Conservation (phyloP, 1,284 basidiomycete genomes). For the Papiliotrema terrestris region DNA sequence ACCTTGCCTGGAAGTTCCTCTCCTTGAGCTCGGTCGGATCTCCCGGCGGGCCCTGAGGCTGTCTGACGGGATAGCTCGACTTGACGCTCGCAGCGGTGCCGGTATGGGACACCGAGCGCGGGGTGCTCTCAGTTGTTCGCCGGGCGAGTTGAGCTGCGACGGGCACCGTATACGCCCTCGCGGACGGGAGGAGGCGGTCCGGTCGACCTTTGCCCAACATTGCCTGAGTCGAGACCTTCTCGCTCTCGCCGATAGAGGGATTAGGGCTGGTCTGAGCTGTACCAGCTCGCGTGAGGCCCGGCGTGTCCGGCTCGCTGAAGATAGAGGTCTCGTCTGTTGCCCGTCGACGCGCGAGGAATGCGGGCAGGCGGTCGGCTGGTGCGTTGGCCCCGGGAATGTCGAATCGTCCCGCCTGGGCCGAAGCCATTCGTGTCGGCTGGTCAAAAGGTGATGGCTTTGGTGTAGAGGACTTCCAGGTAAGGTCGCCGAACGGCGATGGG, state of each 20-base stretch:
- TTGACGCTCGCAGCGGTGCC: not conserved
- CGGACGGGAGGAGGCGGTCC: not conserved
- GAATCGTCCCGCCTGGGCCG: too few relatives aligned
- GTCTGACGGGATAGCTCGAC: slow-evolving; percentile 53
- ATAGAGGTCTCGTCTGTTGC: slow-evolving; percentile 14
- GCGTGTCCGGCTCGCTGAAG: slow-evolving; percentile 2
- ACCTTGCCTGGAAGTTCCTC: slow-evolving; percentile 70
- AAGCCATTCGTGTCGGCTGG: too few relatives aligned
- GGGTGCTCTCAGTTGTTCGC: not conserved
- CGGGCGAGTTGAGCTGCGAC: not conserved
- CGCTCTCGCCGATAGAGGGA: not conserved
- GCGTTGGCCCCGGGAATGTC: too few relatives aligned
- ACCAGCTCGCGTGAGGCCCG: not conserved
- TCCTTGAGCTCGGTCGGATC: slow-evolving; percentile 79
- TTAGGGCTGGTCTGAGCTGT: not conserved
- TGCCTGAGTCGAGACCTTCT: not conserved
- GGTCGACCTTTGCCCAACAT: not conserved
- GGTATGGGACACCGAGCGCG: slow-evolving; percentile 8
- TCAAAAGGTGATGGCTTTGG: not conserved
- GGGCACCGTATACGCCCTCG: not conserved
- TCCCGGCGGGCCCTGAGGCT: slow-evolving; percentile 80
- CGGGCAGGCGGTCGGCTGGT: slow-evolving; percentile 7
- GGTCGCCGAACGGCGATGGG: not conserved
- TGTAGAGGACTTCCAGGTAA: not conserved
- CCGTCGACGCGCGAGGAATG: slow-evolving; percentile 19